These are phyloP conservation scores for Leccinum subtestaceum DNA, from an alignment of 768 basidiomycete species.

Conservation along the genomic window DNA sequence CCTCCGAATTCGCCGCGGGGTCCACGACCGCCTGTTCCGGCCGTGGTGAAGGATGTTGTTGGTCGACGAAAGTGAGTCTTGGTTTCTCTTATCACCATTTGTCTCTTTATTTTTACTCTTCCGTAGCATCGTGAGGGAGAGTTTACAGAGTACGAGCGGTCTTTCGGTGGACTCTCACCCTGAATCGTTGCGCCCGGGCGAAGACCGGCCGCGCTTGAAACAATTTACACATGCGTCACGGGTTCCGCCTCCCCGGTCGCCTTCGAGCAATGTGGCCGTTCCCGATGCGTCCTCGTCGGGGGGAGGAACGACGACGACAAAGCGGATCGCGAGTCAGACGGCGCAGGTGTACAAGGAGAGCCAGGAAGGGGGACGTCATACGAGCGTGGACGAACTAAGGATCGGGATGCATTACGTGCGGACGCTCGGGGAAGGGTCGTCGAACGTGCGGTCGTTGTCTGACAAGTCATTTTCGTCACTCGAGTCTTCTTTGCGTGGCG, in stretches of 20 bases:
- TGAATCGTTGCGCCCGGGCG: slow-evolving; percentile 27
- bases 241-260: slow-evolving; percentile 58
- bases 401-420: slow-evolving; percentile 72
- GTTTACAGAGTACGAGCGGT: slow-evolving; percentile 43
- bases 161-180: slow-evolving; percentile 37
- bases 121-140: slow-evolving; percentile 50
- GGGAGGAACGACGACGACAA: slow-evolving; percentile 24
- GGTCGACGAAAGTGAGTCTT: slow-evolving; percentile 23
- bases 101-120: slow-evolving; percentile 19
- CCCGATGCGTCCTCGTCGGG: background rate
- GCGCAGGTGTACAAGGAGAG: slow-evolving; percentile 53
- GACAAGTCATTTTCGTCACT: slow-evolving; percentile 58
- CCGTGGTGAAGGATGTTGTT: slow-evolving; percentile 19
- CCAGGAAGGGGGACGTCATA: slow-evolving; percentile 33
- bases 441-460: slow-evolving; percentile 33
- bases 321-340: slow-evolving; percentile 59
- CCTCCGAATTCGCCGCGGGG: slow-evolving; percentile 51
- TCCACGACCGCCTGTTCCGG: slow-evolving; percentile 22
- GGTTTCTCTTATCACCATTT: background rate
- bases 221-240: slow-evolving; percentile 69
- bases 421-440: slow-evolving; percentile 56
- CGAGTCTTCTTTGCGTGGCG: slow-evolving; percentile 52
- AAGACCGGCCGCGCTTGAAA: slow-evolving; percentile 57
- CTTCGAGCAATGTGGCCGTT: slow-evolving; percentile 24
- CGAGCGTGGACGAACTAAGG: slow-evolving; percentile 60